Evolutionary conservation across 495 filamentous ascomycete species (phyloP).

Genomic region (Daldinia loculata): DNA sequence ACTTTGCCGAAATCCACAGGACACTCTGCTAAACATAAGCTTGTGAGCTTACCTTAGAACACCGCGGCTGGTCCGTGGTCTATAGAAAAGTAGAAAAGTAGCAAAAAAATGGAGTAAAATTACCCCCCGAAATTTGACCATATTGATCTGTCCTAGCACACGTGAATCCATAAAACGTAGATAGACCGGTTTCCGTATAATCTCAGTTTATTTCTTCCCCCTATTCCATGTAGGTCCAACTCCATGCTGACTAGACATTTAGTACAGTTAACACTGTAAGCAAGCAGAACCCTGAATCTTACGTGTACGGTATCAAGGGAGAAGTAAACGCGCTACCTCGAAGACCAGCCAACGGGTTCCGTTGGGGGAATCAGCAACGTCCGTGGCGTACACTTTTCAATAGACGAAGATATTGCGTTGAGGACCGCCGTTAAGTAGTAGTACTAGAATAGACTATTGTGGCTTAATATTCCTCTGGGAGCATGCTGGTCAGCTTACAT

Average conservation of each 20-base stretch:
- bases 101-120: background rate
- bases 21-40: background rate
- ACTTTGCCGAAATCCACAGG: background rate
- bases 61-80: background rate
- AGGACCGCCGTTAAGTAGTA: background rate
- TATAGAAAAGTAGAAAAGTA: background rate
- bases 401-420: background rate
- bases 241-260: background rate
- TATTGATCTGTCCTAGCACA: background rate
- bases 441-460: background rate
- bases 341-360: background rate
- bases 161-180: background rate
- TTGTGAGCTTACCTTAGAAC: background rate
- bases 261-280: background rate
- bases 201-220: background rate
- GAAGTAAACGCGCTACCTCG: background rate
- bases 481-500: slow-evolving; percentile 16
- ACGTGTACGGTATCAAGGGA: background rate
- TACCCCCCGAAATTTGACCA: background rate
- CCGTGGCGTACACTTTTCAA: background rate
- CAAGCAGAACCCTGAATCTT: background rate
- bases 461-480: background rate
- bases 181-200: background rate
- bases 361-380: background rate
- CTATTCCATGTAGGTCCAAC: background rate